A percentile compares a stretch with the other conserved stretches of the same genome.
Conservation (phyloP, 2,329 filamentous ascomycete species). For the Ceratocystis colombiana region DNA sequence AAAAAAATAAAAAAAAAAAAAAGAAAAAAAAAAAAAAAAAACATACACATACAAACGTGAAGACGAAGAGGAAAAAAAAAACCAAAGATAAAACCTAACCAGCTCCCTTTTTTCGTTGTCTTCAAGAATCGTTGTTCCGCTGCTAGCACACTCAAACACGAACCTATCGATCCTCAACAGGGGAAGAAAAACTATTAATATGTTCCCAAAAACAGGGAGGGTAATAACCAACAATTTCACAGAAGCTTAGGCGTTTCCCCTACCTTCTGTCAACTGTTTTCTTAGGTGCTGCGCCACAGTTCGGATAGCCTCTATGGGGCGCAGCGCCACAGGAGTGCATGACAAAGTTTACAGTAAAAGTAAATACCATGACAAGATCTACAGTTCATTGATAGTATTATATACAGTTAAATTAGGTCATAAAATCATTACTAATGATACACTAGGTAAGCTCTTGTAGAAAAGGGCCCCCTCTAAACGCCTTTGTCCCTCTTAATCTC, state of each 20-base stretch:
- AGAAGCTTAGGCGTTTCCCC: background rate
- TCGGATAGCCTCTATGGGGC: background rate
- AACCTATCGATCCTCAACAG: background rate
- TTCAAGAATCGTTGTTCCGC: background rate
- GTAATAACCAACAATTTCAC: background rate
- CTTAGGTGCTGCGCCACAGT: background rate
- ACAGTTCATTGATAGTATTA: no score
- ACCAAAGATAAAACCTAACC: background rate
- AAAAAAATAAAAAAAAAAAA: background rate
- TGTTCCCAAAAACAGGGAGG: background rate
- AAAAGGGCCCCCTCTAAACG: background rate
- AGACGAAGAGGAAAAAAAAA: background rate
- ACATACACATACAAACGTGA: background rate
- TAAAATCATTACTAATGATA: slow-evolving; percentile 18
- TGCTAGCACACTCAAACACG: background rate
- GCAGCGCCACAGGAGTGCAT: no score
- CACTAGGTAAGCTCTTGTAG: background rate
- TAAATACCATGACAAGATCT: no score
- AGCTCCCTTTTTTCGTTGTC: background rate
- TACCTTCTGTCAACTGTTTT: background rate
- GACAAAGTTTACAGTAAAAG: no score
- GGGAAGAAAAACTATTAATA: background rate
- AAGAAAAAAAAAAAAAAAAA: background rate
- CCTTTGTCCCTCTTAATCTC: background rate
- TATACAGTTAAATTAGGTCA: background rate